Percentiles rank a stretch among this genome's conserved stretches.
phyloP scores from a whole-genome alignment of 768 basidiomycete species.

The Pilatotrama ljubarskyi region DNA sequence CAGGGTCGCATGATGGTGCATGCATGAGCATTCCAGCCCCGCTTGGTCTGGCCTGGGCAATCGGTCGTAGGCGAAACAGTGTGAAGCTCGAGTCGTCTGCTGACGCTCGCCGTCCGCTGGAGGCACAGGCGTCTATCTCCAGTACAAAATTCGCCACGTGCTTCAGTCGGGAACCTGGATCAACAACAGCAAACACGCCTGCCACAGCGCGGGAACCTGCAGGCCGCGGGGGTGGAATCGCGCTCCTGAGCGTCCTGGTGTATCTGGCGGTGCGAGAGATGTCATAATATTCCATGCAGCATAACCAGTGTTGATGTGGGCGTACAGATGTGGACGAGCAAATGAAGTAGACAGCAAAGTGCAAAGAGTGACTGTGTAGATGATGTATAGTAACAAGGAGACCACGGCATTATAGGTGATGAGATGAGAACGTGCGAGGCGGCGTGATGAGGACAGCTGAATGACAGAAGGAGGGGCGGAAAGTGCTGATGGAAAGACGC shows the following conservation, averaged over 20 bases:
- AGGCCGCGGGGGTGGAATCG: not conserved
- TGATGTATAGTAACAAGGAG: not conserved
- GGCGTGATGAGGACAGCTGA: not conserved
- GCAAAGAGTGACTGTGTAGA: slow-evolving; percentile 6
- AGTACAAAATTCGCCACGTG: slow-evolving; percentile 25
- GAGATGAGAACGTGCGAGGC: not conserved
- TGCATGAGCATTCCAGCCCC: slow-evolving; percentile 37
- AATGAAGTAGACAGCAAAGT: slow-evolving; percentile 1
- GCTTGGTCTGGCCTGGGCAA: slow-evolving; percentile 14
- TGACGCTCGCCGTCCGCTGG: slow-evolving; percentile 2
- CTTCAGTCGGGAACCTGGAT: slow-evolving; percentile 6
- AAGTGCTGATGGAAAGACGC: slow-evolving; percentile 8
- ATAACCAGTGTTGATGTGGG: slow-evolving; percentile 9
- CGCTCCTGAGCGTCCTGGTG: not conserved
- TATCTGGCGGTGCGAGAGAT: no score
- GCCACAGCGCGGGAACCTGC: slow-evolving; percentile 5
- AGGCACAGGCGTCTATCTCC: not conserved
- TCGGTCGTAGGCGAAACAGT: slow-evolving; percentile 7
- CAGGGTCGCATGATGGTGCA: slow-evolving; percentile 41
- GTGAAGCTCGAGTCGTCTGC: not conserved
- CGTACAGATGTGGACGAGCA: slow-evolving; percentile 15
- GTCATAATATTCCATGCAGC: slow-evolving; percentile 15
- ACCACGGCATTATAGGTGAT: not conserved
- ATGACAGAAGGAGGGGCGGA: not conserved
- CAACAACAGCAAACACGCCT: slow-evolving; percentile 4